phyloP scores from a whole-genome alignment of 768 basidiomycete species.

The Podaxis sp. region DNA sequence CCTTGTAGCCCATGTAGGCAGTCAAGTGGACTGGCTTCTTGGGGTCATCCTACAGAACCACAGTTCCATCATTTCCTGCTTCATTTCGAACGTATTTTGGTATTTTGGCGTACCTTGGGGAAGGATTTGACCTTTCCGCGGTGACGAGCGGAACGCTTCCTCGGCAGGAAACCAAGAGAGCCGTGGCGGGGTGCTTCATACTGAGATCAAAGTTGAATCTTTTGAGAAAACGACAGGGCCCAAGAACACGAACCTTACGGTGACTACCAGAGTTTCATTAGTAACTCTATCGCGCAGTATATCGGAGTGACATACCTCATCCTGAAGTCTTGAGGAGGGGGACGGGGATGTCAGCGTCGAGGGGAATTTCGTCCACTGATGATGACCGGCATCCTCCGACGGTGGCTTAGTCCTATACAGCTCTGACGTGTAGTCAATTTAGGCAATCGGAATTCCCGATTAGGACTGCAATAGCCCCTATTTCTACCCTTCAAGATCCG shows the following conservation, averaged over 20 bases:
- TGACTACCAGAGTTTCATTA: conserved; percentile 48
- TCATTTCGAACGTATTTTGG: neutral
- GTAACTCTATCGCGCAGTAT: conserved; percentile 11
- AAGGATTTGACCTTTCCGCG: conserved; percentile 99
- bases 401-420: conserved; percentile 45
- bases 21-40: conserved; percentile 99
- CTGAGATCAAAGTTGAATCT: conserved; percentile 37
- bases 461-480: neutral
- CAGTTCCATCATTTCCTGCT: conserved; percentile 10
- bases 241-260: conserved; percentile 66
- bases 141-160: conserved; percentile 95
- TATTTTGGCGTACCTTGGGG: conserved; percentile 72
- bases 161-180: conserved; percentile 95
- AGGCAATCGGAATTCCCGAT: neutral
- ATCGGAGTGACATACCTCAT: conserved; percentile 54
- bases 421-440: conserved; percentile 10
- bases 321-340: conserved; percentile 46
- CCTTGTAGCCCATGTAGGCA: conserved; percentile 99
- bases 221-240: conserved; percentile 11
- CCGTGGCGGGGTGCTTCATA: conserved; percentile 99
- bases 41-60: conserved; percentile 81
- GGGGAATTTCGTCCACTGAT: conserved; percentile 24
- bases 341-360: conserved; percentile 30
- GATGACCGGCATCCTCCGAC: conserved; percentile 33
- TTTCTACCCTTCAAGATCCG: neutral